These are phyloP conservation scores for Cylindrotheca closterium DNA, from an alignment of 108 stramenopile species.

Conservation along the genomic window DNA sequence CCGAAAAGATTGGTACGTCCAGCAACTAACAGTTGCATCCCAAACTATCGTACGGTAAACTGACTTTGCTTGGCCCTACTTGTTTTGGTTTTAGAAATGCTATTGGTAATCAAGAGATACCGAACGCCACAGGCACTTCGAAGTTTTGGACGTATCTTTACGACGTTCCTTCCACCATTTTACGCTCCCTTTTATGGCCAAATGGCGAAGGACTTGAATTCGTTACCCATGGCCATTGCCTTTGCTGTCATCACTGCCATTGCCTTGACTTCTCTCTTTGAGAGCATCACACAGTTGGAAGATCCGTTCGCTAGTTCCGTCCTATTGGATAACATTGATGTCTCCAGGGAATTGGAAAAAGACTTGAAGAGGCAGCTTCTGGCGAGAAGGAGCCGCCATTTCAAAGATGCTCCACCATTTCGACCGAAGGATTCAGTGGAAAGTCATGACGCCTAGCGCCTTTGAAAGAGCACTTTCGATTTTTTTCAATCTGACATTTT, in stretches of 20 bases:
- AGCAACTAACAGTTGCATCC: not conserved
- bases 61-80: slow-evolving; percentile 20
- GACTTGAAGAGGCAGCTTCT: slow-evolving; percentile 47
- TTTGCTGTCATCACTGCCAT: slow-evolving; percentile 68
- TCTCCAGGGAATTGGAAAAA: slow-evolving; percentile 27
- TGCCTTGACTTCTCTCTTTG: slow-evolving; percentile 68
- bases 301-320: slow-evolving; percentile 65
- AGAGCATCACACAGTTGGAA: slow-evolving; percentile 69
- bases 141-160: slow-evolving; percentile 68
- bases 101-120: slow-evolving; percentile 72
- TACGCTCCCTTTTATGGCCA: slow-evolving; percentile 74
- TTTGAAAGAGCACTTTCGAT: too few species aligned
- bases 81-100: slow-evolving; percentile 47
- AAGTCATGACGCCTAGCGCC: too few species aligned
- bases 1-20: slow-evolving; percentile 25
- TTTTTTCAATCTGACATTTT: too few species aligned
- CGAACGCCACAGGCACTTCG: slow-evolving; percentile 78
- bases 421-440: not conserved
- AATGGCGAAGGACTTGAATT: slow-evolving; percentile 53
- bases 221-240: slow-evolving; percentile 55
- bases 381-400: slow-evolving; percentile 38
- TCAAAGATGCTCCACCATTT: slow-evolving; percentile 41
- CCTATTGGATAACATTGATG: slow-evolving; percentile 57
- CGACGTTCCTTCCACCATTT: slow-evolving; percentile 64
- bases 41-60: not conserved